phyloP scores from a whole-genome alignment of 352 stramenopile species.

The Peronosclerospora sorghi region DNA sequence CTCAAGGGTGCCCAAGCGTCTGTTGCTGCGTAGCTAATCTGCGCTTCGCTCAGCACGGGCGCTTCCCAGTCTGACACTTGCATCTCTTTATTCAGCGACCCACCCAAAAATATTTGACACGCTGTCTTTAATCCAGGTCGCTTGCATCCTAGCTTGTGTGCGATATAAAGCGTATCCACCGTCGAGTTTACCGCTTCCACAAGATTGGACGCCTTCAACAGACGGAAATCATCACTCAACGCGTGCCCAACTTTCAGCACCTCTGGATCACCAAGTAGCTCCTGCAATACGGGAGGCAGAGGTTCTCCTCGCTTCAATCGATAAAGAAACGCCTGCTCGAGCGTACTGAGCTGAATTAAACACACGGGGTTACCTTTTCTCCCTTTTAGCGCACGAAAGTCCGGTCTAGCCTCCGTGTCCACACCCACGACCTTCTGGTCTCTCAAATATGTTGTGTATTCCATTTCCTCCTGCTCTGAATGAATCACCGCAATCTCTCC shows the following conservation, averaged over 20 bases:
- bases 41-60: constrained; percentile 39
- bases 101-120: constrained; percentile 59
- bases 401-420: constrained; percentile 71
- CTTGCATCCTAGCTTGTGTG: constrained; percentile 63
- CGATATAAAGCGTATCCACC: constrained; percentile 70
- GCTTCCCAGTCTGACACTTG: constrained; percentile 81
- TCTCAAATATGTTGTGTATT: constrained; percentile 36
- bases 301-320: constrained; percentile 38
- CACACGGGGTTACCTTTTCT: constrained; percentile 56
- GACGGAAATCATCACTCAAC: constrained; percentile 62
- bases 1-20: constrained; percentile 65
- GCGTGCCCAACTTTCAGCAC: constrained; percentile 76
- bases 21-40: constrained; percentile 73
- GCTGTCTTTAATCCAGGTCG: constrained; percentile 63
- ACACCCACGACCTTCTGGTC: constrained; percentile 50
- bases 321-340: constrained; percentile 69
- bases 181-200: constrained; percentile 55
- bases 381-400: constrained; percentile 35
- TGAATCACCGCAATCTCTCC: constrained; percentile 53
- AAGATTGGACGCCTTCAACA: constrained; percentile 43
- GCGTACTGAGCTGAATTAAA: constrained; percentile 66
- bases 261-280: constrained; percentile 39
- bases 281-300: constrained; percentile 43
- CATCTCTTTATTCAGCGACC: constrained; percentile 73
- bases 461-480: constrained; percentile 40